Conservation (phyloP, 1,284 basidiomycete species). For the Tilletia setariae region DNA sequence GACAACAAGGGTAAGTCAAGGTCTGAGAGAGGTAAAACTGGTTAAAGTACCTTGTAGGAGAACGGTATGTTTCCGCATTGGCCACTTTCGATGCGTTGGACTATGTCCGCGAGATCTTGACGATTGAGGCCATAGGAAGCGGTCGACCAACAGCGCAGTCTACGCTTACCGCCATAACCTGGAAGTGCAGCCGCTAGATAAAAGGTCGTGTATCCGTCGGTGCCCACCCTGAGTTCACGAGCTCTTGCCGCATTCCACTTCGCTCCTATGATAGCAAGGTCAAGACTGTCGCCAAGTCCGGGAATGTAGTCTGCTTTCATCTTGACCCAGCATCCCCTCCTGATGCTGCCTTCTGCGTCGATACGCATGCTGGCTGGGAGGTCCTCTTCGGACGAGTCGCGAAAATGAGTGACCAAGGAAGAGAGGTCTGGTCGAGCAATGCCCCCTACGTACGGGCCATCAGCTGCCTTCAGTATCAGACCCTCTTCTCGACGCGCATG, state of each 20-base stretch:
- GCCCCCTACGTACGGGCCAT: not conserved
- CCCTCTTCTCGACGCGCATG: conserved; percentile 10
- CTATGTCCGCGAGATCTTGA: not conserved
- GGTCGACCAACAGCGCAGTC: not conserved
- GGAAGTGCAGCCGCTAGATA: not conserved
- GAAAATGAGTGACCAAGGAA: not conserved
- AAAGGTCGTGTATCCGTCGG: conserved; percentile 4
- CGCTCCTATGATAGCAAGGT: not conserved
- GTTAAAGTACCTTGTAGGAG: not conserved
- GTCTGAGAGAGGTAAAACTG: not conserved
- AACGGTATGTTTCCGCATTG: not conserved
- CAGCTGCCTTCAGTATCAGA: conserved; percentile 3
- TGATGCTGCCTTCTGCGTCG: not conserved
- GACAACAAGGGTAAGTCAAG: not conserved
- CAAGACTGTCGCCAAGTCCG: conserved; percentile 2
- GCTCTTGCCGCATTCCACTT: not conserved
- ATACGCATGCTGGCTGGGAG: no score
- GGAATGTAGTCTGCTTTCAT: conserved; percentile 9
- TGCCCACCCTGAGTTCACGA: conserved; percentile 1
- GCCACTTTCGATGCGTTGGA: not conserved
- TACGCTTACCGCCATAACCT: not conserved
- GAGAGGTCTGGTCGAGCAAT: not conserved
- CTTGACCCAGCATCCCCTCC: not conserved
- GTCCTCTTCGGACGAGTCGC: not conserved
- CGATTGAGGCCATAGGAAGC: not conserved